These are phyloP conservation scores for Luzula sylvatica DNA, from an alignment of 176 grass and related monocot genomes.

Conservation along the genomic window DNA sequence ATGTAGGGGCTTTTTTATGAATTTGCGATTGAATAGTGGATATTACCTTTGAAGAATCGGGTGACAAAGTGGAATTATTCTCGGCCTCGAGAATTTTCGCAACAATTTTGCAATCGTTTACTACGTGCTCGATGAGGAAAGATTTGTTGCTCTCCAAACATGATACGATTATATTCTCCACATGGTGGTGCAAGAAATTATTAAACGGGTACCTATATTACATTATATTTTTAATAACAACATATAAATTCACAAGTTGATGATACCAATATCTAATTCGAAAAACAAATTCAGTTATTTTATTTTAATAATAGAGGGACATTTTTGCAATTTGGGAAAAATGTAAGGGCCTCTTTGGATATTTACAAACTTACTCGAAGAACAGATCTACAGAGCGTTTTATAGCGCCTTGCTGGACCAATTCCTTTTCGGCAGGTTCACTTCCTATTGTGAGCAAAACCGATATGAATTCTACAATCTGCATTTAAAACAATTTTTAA, in stretches of 20 bases:
- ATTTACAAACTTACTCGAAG: conserved; percentile 81
- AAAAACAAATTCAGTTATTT: too few species aligned
- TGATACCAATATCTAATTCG: too few species aligned
- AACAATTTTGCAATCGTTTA: conserved; percentile 77
- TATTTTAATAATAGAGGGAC: too few species aligned
- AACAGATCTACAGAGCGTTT: conserved; percentile 66
- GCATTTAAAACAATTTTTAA: conserved; percentile 13
- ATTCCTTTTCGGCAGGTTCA: conserved; percentile 80
- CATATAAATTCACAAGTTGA: too few species aligned
- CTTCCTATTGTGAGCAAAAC: conserved; percentile 90
- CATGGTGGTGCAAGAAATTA: conserved; percentile 95
- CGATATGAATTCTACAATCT: conserved; percentile 98
- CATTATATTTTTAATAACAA: too few species aligned
- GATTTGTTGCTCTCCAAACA: conserved; percentile 79
- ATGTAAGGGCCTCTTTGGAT: too few species aligned
- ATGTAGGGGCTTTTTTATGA: background rate
- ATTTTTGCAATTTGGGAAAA: too few species aligned
- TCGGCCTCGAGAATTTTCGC: conserved; percentile 81
- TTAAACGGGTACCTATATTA: conserved; percentile 87
- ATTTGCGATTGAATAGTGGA: conserved; percentile 9
- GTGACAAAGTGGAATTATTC: conserved; percentile 51
- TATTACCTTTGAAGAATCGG: conserved; percentile 63
- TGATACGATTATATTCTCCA: conserved; percentile 83
- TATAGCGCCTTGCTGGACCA: conserved; percentile 74
- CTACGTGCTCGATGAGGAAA: conserved; percentile 76